Conservation (phyloP, 2,329 filamentous ascomycete genomes). For the Fusarium sp. region DNA sequence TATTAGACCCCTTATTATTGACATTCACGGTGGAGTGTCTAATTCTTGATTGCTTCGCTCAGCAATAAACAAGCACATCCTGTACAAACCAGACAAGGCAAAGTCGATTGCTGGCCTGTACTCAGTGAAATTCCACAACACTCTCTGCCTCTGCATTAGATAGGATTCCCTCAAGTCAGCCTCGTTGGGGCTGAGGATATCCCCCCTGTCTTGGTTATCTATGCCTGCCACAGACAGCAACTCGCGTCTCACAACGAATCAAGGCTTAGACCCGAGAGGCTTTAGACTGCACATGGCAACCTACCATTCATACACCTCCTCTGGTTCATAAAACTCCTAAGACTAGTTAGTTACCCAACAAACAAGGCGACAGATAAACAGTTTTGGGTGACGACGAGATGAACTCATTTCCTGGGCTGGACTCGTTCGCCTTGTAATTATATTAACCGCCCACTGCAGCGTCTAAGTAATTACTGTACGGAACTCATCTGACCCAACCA, state of each 20-base stretch:
- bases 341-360: background rate
- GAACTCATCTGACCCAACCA: slow-evolving; percentile 2
- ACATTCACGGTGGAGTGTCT: slow-evolving; percentile 7
- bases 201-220: slow-evolving; percentile 16
- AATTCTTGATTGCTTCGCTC: background rate
- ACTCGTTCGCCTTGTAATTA: slow-evolving; percentile 18
- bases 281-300: slow-evolving; percentile 22
- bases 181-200: slow-evolving; percentile 31
- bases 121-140: background rate
- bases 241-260: slow-evolving; percentile 22
- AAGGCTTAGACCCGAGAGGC: slow-evolving; percentile 13
- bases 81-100: background rate
- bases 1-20: slow-evolving; percentile 11
- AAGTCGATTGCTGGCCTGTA: background rate
- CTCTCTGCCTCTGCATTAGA: slow-evolving; percentile 5
- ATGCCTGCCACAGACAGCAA: slow-evolving; percentile 23
- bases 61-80: slow-evolving; percentile 13
- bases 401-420: slow-evolving; percentile 34
- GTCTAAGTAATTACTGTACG: slow-evolving; percentile 4
- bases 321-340: background rate
- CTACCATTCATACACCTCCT: slow-evolving; percentile 12
- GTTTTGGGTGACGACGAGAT: slow-evolving; percentile 17
- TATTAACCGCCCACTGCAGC: slow-evolving; percentile 32
- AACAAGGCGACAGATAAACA: background rate
- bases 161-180: slow-evolving; percentile 14